Conservation (phyloP, 345 rosid species). For the Eutrema yunnanense region DNA sequence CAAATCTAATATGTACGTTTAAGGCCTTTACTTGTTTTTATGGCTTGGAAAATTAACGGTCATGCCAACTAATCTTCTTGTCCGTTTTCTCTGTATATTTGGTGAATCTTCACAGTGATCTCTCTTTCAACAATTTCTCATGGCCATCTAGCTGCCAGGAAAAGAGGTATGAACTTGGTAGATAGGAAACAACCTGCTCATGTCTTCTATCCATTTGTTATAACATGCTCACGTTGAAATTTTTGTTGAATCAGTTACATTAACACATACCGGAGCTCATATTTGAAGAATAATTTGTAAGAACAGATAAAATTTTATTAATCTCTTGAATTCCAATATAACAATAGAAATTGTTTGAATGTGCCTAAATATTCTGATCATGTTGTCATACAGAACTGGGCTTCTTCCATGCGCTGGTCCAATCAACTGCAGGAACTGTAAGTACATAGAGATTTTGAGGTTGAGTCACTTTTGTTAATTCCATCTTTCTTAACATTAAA, state of each 20-base stretch:
- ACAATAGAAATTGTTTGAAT: neutral
- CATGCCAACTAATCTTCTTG: neutral
- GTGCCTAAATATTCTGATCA: neutral
- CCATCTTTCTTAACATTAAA: too few species aligned
- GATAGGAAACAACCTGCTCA: too few species aligned
- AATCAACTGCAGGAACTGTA: neutral
- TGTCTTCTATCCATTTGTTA: neutral
- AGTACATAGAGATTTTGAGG: neutral
- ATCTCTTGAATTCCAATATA: neutral
- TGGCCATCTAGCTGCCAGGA: neutral
- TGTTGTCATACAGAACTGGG: neutral
- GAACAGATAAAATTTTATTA: neutral
- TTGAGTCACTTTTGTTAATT: too few species aligned
- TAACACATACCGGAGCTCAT: slow-evolving; percentile 19
- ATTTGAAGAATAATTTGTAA: slow-evolving; percentile 9
- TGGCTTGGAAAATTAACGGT: neutral
- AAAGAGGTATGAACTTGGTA: neutral
- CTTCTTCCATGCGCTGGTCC: slow-evolving; percentile 4
- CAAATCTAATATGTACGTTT: slow-evolving; percentile 10
- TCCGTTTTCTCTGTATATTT: neutral
- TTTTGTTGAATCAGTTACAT: neutral
- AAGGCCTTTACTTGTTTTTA: neutral
- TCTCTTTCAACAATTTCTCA: slow-evolving; percentile 23
- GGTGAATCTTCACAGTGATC: slow-evolving; percentile 9
- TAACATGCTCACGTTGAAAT: neutral